phyloP scores from a whole-genome alignment of 1,284 basidiomycete genomes.

The Marasmius tenuissimus region DNA sequence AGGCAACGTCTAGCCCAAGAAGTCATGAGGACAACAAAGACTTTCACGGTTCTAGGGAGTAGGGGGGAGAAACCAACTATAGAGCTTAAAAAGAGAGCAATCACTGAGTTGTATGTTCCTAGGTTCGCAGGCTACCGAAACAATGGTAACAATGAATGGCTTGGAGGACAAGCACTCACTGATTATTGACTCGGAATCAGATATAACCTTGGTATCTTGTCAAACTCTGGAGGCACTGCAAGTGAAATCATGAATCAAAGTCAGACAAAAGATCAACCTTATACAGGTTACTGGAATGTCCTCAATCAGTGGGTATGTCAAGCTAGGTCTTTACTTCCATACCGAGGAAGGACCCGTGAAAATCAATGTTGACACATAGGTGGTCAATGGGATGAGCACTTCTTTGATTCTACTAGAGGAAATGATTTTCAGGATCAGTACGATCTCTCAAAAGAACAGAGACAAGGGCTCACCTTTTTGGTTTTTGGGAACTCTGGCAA shows the following conservation, averaged over 20 bases:
- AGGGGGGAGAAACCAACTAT: background rate
- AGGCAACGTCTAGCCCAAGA: background rate
- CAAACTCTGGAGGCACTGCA: slow-evolving; percentile 10
- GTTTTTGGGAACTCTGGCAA: slow-evolving; percentile 22
- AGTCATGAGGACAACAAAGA: background rate
- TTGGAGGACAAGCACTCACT: slow-evolving; percentile 5
- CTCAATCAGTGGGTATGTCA: slow-evolving; percentile 23
- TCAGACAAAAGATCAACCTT: slow-evolving; percentile 23
- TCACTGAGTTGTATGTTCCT: slow-evolving; percentile 23
- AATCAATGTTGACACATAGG: slow-evolving; percentile 27
- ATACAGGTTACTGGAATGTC: slow-evolving; percentile 25
- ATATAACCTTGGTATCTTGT: slow-evolving; percentile 24
- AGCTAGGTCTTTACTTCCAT: slow-evolving; percentile 22
- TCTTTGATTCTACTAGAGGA: slow-evolving; percentile 28
- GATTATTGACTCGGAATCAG: slow-evolving; percentile 17
- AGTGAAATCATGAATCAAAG: slow-evolving; percentile 10
- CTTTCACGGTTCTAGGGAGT: background rate
- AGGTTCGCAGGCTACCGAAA: slow-evolving; percentile 16
- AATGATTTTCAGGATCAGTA: slow-evolving; percentile 32
- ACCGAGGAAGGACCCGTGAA: slow-evolving; percentile 23
- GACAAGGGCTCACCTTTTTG: slow-evolving; percentile 16
- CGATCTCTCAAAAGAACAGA: slow-evolving; percentile 22
- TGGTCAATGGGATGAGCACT: slow-evolving; percentile 21
- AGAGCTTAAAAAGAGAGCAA: slow-evolving; percentile 9
- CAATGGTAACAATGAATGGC: slow-evolving; percentile 10